Evolutionary conservation across 495 filamentous ascomycete species (phyloP).

Genomic region (Hypoxylon intermedium): DNA sequence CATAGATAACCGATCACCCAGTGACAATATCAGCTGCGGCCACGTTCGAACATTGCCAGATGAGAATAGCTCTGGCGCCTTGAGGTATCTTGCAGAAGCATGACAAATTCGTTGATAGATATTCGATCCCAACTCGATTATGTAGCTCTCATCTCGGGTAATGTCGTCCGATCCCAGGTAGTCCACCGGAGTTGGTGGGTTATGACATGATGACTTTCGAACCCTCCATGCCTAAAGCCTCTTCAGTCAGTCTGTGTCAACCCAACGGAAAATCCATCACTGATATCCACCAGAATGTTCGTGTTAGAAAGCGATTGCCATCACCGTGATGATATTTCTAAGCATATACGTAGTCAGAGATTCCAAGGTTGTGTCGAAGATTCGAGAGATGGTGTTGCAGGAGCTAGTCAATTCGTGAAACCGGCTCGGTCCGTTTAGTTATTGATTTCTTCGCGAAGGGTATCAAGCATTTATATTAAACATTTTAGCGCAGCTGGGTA

Average conservation of each 20-base stretch:
- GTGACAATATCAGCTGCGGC: background rate
- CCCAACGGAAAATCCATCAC: background rate
- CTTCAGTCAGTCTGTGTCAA: background rate
- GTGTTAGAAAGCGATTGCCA: slow-evolving; percentile 8
- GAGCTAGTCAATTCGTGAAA: slow-evolving; percentile 8
- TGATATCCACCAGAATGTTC: slow-evolving; percentile 1
- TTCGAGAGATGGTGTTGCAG: slow-evolving; percentile 22
- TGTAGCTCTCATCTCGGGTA: slow-evolving; percentile 3
- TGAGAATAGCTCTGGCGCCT: background rate
- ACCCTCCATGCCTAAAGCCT: background rate
- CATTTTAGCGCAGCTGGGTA: slow-evolving; percentile 10
- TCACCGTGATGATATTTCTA: slow-evolving; percentile 17
- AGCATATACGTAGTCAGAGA: slow-evolving; percentile 27
- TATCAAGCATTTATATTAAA: slow-evolving; percentile 31
- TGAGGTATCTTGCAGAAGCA: background rate
- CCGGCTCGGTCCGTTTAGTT: slow-evolving; percentile 36
- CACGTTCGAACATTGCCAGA: background rate
- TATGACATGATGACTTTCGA: slow-evolving; percentile 4
- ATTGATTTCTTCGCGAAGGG: slow-evolving; percentile 13
- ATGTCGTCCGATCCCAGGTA: background rate
- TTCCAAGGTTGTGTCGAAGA: slow-evolving; percentile 6
- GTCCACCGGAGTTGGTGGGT: slow-evolving; percentile 17
- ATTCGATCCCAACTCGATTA: background rate
- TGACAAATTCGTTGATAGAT: background rate
- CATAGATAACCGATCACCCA: background rate